Evolutionary conservation across 306 rosid genomes (phyloP).

Genomic region (Carpinus fangiana): DNA sequence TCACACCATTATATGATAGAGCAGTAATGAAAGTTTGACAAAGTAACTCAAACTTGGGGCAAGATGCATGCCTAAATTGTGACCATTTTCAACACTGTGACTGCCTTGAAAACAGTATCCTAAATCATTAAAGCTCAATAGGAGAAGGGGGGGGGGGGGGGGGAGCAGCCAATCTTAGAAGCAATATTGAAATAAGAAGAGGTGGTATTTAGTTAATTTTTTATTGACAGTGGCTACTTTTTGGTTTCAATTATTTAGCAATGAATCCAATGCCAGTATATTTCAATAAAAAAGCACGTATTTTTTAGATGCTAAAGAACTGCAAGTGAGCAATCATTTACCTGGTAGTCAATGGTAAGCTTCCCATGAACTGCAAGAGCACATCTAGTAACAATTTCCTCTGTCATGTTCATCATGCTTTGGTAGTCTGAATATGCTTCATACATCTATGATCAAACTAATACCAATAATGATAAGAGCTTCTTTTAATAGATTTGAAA

Average conservation of each 20-base stretch:
- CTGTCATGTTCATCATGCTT: slow-evolving; percentile 97
- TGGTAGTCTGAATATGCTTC: slow-evolving; percentile 98
- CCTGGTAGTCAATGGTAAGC: slow-evolving; percentile 92
- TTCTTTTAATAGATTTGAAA: slow-evolving; percentile 21
- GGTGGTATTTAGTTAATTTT: background rate
- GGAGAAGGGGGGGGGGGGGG: too few species aligned
- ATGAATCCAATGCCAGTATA: slow-evolving; percentile 7
- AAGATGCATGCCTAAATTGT: background rate
- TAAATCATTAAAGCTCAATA: background rate
- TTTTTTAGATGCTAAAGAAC: background rate
- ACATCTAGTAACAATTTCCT: slow-evolving; percentile 87
- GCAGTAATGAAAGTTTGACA: background rate
- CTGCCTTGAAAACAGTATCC: background rate
- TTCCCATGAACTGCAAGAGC: slow-evolving; percentile 83
- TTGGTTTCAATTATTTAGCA: background rate
- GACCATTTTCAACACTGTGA: slow-evolving; percentile 5
- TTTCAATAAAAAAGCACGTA: slow-evolving; percentile 14
- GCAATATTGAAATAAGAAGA: slow-evolving; percentile 3
- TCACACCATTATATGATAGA: background rate
- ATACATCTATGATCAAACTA: slow-evolving; percentile 73
- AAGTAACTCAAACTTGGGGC: background rate
- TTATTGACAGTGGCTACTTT: background rate
- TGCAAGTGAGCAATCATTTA: slow-evolving; percentile 22
- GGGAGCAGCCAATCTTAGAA: background rate
- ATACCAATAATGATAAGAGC: slow-evolving; percentile 47